phyloP scores from a whole-genome alignment of 2,329 filamentous ascomycete species.

The Tolypocladium tundrense region DNA sequence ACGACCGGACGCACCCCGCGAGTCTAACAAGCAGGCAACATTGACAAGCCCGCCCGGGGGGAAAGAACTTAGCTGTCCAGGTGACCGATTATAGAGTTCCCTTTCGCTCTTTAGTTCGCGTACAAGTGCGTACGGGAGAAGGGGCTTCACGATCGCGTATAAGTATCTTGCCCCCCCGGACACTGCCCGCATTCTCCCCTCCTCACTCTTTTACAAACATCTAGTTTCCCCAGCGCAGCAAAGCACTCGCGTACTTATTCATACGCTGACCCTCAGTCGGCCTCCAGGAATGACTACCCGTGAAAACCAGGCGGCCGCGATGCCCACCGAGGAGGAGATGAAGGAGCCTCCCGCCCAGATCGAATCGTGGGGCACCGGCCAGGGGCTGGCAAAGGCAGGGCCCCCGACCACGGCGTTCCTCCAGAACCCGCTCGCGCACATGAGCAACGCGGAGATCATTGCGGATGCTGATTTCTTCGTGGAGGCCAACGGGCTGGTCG shows the following conservation, averaged over 20 bases:
- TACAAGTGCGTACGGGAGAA: not conserved
- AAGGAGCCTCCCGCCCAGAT: not conserved
- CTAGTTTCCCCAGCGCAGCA: not conserved
- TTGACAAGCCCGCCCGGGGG: not conserved
- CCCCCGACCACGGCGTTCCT: not conserved
- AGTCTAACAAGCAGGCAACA: not conserved
- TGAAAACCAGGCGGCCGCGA: not conserved
- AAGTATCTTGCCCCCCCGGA: not conserved
- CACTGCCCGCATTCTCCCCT: not conserved
- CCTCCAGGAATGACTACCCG: too few relatives aligned
- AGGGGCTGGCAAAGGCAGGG: not conserved
- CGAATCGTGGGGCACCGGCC: not conserved
- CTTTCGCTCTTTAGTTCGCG: not conserved
- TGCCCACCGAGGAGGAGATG: not conserved
- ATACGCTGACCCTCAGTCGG: too few relatives aligned
- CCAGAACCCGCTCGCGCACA: conserved; percentile 17
- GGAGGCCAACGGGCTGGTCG: conserved; percentile 19
- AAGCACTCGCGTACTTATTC: not conserved
- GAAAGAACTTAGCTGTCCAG: not conserved
- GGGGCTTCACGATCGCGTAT: not conserved
- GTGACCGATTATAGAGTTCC: not conserved
- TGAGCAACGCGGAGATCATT: conserved; percentile 18
- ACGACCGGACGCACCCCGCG: not conserved
- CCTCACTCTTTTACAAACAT: not conserved
- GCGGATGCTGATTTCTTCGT: conserved; percentile 26